These are phyloP conservation scores for Talaromyces amestolkiae DNA, from an alignment of 2,329 filamentous ascomycete species.

Conservation along the genomic window DNA sequence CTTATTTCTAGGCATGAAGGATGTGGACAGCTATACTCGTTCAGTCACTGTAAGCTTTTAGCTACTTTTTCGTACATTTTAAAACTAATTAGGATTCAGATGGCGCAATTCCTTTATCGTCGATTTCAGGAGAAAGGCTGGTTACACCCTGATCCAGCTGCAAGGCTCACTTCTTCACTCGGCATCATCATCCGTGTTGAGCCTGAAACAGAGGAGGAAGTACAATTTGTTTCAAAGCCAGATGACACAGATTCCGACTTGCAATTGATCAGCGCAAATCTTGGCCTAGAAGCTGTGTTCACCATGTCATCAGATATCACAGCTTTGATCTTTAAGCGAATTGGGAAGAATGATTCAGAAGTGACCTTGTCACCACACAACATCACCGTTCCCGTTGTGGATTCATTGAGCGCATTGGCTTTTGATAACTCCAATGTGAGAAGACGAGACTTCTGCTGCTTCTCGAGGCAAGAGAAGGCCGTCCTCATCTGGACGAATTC, in stretches of 20 bases:
- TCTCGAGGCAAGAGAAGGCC: conserved; percentile 15
- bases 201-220: conserved; percentile 4
- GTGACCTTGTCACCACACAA: conserved; percentile 17
- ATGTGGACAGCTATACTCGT: conserved; percentile 16
- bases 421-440: conserved; percentile 9
- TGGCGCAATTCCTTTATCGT: conserved; percentile 17
- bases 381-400: conserved; percentile 17
- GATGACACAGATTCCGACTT: conserved; percentile 12
- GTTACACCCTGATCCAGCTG: conserved; percentile 15
- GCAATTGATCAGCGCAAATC: conserved; percentile 9
- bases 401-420: conserved; percentile 15
- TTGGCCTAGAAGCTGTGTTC: conserved; percentile 11
- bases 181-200: conserved; percentile 12
- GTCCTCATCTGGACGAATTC: conserved; percentile 17
- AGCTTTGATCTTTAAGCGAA: conserved; percentile 17
- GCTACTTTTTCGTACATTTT: background rate
- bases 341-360: conserved; percentile 15
- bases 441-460: conserved; percentile 18
- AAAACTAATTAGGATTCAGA: background rate
- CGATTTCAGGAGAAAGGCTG: conserved; percentile 18
- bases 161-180: conserved; percentile 12
- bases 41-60: conserved; percentile 14
- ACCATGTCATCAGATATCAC: conserved; percentile 19
- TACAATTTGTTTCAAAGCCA: conserved; percentile 13
- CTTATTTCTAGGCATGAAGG: conserved; percentile 12